Conservation (phyloP, 148 eudicot genomes). For the Linanthus parryae region DNA sequence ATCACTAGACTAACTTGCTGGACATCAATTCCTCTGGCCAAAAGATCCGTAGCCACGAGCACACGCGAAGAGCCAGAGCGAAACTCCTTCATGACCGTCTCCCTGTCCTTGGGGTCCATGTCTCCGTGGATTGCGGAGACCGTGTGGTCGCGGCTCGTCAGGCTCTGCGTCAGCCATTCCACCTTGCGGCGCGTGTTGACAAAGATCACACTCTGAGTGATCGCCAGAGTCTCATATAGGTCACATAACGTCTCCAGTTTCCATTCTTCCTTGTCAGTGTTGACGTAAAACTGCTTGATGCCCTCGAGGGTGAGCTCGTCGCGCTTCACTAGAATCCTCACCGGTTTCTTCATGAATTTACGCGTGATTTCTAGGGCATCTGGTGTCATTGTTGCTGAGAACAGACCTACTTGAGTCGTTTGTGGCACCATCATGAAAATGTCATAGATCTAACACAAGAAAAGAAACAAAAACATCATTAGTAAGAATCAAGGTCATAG, state of each 20-base stretch:
- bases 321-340: slow-evolving; percentile 79
- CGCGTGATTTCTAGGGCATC: slow-evolving; percentile 77
- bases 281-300: no score
- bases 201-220: slow-evolving; percentile 72
- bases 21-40: slow-evolving; percentile 83
- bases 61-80: slow-evolving; percentile 78
- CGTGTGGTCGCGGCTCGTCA: slow-evolving; percentile 78
- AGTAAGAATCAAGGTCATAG: no score
- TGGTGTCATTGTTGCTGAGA: slow-evolving; percentile 82
- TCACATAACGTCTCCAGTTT: no score
- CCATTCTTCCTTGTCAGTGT: no score
- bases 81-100: slow-evolving; percentile 70
- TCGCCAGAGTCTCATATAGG: no score
- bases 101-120: slow-evolving; percentile 80
- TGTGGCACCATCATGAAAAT: slow-evolving; percentile 66
- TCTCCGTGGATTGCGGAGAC: slow-evolving; percentile 80
- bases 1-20: slow-evolving; percentile 79
- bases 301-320: no score
- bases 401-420: slow-evolving; percentile 70
- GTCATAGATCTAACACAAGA: no score
- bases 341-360: slow-evolving; percentile 78
- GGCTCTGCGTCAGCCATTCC: slow-evolving; percentile 76
- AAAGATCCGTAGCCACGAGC: slow-evolving; percentile 65
- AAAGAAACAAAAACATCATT: no score
- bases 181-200: slow-evolving; percentile 76